These are phyloP conservation scores for Saccharomyces jurei DNA, from an alignment of 805 yeast genomes.

Conservation along the genomic window DNA sequence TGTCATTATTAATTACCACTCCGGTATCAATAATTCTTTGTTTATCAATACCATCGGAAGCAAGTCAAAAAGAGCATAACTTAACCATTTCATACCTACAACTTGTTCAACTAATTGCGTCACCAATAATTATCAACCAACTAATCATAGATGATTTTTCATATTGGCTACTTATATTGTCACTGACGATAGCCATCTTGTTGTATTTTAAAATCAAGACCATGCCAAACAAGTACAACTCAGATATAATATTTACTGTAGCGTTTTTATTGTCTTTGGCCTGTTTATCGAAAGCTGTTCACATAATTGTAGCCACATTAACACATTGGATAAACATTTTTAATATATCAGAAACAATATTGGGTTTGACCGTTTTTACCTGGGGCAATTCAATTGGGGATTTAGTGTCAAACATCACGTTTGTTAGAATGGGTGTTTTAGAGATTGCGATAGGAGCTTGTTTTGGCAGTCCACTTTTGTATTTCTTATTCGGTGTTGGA, in stretches of 20 bases:
- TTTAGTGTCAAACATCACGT: slow-evolving; percentile 69
- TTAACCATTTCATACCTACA: slow-evolving; percentile 3
- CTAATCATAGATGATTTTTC: not conserved
- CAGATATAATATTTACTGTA: slow-evolving; percentile 25
- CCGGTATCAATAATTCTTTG: slow-evolving; percentile 15
- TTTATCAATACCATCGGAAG: slow-evolving; percentile 13
- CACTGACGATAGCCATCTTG: not conserved
- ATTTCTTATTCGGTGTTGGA: slow-evolving; percentile 74
- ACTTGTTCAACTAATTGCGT: slow-evolving; percentile 7
- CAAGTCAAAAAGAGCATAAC: not conserved
- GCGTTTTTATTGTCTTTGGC: slow-evolving; percentile 65
- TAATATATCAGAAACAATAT: slow-evolving; percentile 61
- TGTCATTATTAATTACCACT: slow-evolving; percentile 16
- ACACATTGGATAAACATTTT: slow-evolving; percentile 53
- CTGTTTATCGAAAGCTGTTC: slow-evolving; percentile 46
- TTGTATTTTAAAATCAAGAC: not conserved
- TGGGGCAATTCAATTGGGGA: slow-evolving; percentile 92
- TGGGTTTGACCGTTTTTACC: slow-evolving; percentile 86
- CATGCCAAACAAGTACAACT: not conserved
- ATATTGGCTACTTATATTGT: not conserved
- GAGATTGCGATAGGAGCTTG: slow-evolving; percentile 93
- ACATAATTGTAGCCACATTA: slow-evolving; percentile 49
- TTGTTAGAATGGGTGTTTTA: slow-evolving; percentile 75
- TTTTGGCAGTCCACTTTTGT: slow-evolving; percentile 84
- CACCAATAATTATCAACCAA: slow-evolving; percentile 5